Evolutionary conservation across 192 early-diverging fungal species (phyloP).

Genomic region (Chytriomyces sp.): DNA sequence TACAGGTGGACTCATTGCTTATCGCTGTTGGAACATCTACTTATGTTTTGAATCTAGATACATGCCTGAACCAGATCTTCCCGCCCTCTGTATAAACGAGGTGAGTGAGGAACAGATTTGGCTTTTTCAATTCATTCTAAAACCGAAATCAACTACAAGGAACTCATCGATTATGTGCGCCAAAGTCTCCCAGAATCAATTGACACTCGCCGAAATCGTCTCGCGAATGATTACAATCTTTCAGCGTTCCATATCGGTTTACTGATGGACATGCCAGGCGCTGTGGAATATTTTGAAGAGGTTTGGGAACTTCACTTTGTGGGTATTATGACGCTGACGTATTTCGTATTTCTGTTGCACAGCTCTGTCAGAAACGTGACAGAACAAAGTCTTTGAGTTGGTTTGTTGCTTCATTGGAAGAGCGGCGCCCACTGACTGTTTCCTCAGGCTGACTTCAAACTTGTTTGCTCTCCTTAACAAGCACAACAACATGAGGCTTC

Average conservation of each 20-base stretch:
- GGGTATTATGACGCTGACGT: conserved; percentile 9
- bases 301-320: conserved; percentile 29
- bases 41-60: conserved; percentile 51
- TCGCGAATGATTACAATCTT: conserved; percentile 64
- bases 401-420: conserved; percentile 18
- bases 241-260: conserved; percentile 58
- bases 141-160: neutral
- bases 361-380: conserved; percentile 36
- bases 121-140: neutral
- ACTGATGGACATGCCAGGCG: conserved; percentile 73
- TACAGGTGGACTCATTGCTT: conserved; percentile 62
- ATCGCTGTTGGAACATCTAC: too few species aligned
- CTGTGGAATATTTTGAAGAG: conserved; percentile 76
- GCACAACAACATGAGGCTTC: conserved; percentile 42
- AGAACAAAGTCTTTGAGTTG: conserved; percentile 33
- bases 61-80: conserved; percentile 83
- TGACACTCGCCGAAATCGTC: conserved; percentile 58
- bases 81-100: conserved; percentile 52
- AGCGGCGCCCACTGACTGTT: neutral
- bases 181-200: conserved; percentile 72
- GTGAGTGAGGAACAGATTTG: neutral
- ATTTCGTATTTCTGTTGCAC: neutral
- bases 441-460: conserved; percentile 61
- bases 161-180: conserved; percentile 33
- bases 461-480: conserved; percentile 58